These are phyloP conservation scores for Hydnomerulius pinastri DNA, from an alignment of 768 basidiomycete genomes.

Conservation along the genomic window DNA sequence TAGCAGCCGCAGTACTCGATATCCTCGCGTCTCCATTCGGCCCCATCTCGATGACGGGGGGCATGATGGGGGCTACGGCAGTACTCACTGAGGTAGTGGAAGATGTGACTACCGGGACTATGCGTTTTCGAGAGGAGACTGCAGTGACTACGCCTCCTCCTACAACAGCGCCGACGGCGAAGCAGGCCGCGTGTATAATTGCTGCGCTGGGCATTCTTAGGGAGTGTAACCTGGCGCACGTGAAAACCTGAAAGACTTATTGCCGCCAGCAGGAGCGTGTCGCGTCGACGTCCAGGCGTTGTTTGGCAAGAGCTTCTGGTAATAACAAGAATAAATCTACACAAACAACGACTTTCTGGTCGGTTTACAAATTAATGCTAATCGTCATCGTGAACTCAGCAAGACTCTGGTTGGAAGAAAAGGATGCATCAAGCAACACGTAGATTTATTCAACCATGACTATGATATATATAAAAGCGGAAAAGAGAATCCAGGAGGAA, in stretches of 20 bases:
- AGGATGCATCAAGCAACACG: constrained; percentile 30
- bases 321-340: too few relatives aligned
- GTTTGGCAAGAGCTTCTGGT: too few relatives aligned
- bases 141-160: constrained; percentile 73
- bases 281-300: too few relatives aligned
- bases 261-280: too few relatives aligned
- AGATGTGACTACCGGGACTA: constrained; percentile 13
- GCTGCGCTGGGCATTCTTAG: constrained; percentile 53
- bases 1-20: constrained; percentile 31
- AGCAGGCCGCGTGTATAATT: constrained; percentile 66
- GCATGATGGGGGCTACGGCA: constrained; percentile 25
- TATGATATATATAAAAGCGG: constrained; percentile 24
- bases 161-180: constrained; percentile 79
- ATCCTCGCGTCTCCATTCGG: constrained; percentile 45
- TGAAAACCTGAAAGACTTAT: too few relatives aligned
- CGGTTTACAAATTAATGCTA: too few relatives aligned
- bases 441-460: constrained; percentile 21
- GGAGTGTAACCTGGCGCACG: too few relatives aligned
- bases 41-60: constrained; percentile 48
- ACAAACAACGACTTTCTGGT: too few relatives aligned
- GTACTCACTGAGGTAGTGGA: constrained; percentile 14
- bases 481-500: constrained; percentile 11
- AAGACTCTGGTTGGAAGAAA: too few relatives aligned
- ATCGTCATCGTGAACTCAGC: too few relatives aligned
- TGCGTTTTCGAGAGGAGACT: constrained; percentile 39